Evolutionary conservation across 371 early-diverging fungal genomes (phyloP).

Genomic region (Mucor sp.): DNA sequence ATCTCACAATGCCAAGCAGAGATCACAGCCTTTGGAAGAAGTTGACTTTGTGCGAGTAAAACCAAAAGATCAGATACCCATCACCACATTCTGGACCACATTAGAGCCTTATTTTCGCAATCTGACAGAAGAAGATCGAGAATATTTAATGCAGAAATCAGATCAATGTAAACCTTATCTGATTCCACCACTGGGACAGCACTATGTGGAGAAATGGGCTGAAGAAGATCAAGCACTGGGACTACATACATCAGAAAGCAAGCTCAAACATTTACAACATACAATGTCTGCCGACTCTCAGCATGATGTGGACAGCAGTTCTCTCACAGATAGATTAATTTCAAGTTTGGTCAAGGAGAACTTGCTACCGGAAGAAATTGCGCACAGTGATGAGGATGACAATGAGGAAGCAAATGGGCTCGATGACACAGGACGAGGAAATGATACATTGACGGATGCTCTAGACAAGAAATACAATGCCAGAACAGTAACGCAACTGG

Average conservation of each 20-base stretch:
- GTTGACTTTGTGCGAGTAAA: constrained; percentile 48
- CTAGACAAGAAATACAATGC: constrained; percentile 12
- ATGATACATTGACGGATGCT: constrained; percentile 27
- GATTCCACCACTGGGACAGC: constrained; percentile 77
- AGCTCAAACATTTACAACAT: constrained; percentile 4
- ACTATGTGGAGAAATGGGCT: constrained; percentile 81
- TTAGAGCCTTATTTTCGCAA: constrained; percentile 84
- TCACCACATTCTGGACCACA: constrained; percentile 78
- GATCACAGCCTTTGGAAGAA: constrained; percentile 21
- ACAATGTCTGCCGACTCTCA: constrained; percentile 47
- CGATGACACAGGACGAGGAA: constrained; percentile 19
- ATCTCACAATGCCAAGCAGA: background rate
- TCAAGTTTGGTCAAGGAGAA: constrained; percentile 70
- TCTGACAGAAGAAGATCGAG: constrained; percentile 79
- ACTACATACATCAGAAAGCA: background rate
- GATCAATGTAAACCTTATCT: constrained; percentile 73
- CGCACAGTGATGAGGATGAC: constrained; percentile 30
- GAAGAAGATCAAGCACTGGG: constrained; percentile 66
- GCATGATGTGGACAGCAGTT: constrained; percentile 59
- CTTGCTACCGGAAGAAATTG: constrained; percentile 8
- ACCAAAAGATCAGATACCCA: constrained; percentile 73
- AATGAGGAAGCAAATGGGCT: constrained; percentile 19
- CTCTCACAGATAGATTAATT: constrained; percentile 75
- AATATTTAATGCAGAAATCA: constrained; percentile 61
- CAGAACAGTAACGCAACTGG: constrained; percentile 11